Conservation (phyloP, 345 rosid genomes). For the Odontarrhena argentea region DNA sequence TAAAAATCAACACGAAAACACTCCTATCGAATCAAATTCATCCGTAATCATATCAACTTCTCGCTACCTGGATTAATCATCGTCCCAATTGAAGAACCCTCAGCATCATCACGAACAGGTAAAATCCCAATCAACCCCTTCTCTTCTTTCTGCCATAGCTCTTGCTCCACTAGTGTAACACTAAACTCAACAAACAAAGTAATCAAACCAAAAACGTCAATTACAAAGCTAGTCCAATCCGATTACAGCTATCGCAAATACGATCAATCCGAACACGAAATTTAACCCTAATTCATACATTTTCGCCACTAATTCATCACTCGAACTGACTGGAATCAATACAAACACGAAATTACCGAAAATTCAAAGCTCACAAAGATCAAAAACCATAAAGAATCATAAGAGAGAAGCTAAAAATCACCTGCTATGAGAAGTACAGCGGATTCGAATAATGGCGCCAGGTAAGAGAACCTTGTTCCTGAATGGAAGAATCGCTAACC, state of each 20-base stretch:
- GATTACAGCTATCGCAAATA: background rate
- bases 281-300: slow-evolving; percentile 13
- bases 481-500: slow-evolving; percentile 94
- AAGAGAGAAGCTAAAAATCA: slow-evolving; percentile 9
- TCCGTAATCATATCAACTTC: slow-evolving; percentile 2
- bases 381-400: slow-evolving; percentile 18
- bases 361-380: background rate
- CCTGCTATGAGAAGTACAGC: slow-evolving; percentile 98
- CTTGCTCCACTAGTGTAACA: slow-evolving; percentile 97
- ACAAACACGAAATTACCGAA: background rate
- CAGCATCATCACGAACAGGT: slow-evolving; percentile 89
- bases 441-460: slow-evolving; percentile 98
- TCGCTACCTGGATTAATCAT: slow-evolving; percentile 58
- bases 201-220: slow-evolving; percentile 1
- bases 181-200: slow-evolving; percentile 45
- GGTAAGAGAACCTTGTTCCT: slow-evolving; percentile 95
- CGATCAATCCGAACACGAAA: slow-evolving; percentile 8
- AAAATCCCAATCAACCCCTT: slow-evolving; percentile 92
- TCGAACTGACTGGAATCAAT: slow-evolving; percentile 9
- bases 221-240: background rate
- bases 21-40: slow-evolving; percentile 9
- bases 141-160: slow-evolving; percentile 98
- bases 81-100: slow-evolving; percentile 53
- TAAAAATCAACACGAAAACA: slow-evolving; percentile 4
- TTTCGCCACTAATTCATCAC: background rate